Base-by-base conservation (phyloP, 192 early-diverging fungal species). In the Umbelopsis vinacea region DNA sequence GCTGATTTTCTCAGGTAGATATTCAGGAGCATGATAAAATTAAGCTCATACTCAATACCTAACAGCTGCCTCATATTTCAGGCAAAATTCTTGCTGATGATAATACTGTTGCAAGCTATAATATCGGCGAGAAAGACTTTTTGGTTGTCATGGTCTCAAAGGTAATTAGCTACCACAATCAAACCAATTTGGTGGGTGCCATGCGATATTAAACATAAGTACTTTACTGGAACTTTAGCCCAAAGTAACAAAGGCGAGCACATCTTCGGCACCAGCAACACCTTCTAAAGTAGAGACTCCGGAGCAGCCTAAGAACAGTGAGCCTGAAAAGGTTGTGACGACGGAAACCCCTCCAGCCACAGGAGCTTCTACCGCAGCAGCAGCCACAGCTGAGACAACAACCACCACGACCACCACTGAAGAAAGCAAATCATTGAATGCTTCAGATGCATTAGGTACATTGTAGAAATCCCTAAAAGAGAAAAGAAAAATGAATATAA, bases 71-170 rank as follows among this genome's bases (percentile, higher is more conserved):
- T 35, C 10, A 17, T 14, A 24, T 68, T 15, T 71, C 71, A 93
- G 93, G 96, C 73, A 97, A 97, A 81, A 94, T 97, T 74, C 87
- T 98, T 21, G 82, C 72, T 14, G 92, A 98, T 79, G 87, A 84
- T 47, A 86, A 91, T 69, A 87, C 90, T 2, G 80, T 98, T 10
- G 87, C 80, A 21, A 86, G 90, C 35, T 89, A 89, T 72, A 90
- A 92, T 35, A 92, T 97, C 68, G 84, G 72, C 22, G 97, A 98
- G 75, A 96, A 92, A 79, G 94, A 96, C 70, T 98, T 98, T 79
- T 82, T 98, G 76, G 97, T 98, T 47, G 86, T 96, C 9, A 98
- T 98, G 97, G 89, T 93, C 11, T 87, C 90, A 74, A 97, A 97
- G 90, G 91, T 93, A 85, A 15, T 48, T 21, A 22, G 2, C 48